Base-by-base conservation (phyloP, 495 filamentous ascomycete species). In the Penicillium angulare region DNA sequence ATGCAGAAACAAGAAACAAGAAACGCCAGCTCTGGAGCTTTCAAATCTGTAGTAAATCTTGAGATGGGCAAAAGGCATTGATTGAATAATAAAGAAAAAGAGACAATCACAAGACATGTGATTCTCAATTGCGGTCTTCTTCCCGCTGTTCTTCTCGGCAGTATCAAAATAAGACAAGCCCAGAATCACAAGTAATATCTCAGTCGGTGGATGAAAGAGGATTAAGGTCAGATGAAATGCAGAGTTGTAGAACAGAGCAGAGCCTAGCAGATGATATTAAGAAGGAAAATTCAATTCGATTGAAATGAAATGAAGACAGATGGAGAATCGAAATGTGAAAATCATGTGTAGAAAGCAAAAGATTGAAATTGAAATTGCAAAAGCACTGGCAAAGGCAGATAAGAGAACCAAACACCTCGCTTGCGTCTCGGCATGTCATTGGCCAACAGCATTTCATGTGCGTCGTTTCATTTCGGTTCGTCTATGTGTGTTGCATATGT, bases 381-480 rank as follows among this genome's bases (percentile, higher is more conserved):
- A 15, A 16, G 20, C 51, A 40, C 56, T 52, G 47, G 49, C 47
- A 56, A 65, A 27, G 44, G 33, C 21, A 42, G 49, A 50, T 23
- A 45, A 54, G 35, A 61, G 50, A 69, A 66, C 57, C 61, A 61
- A 61, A 64, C 57, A 60, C 62, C 62, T 52, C 56, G 62, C 59
- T 65, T 60, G 56, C 56, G 50, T 61, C 55, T 61, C 53, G 49
- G 60, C 49, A 63, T 56, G 58, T 53, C 55, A 47, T 64, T 52
- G 56, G 49, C 53, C 52, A 62, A 55, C 47, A 45, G 59, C 50
- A 53, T 49, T 43, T 60, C 59, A 63, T 59, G 55, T 43, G 61
- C 59, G 56, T 65, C 58, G 46, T 57, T 60, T 65, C 62, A 55
- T 65, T 52, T 60, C 56, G 51, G 62, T 57, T 65, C 60, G 56